Evolutionary conservation across 345 rosid genomes (phyloP).

Genomic region (Eutrema japonicum): DNA sequence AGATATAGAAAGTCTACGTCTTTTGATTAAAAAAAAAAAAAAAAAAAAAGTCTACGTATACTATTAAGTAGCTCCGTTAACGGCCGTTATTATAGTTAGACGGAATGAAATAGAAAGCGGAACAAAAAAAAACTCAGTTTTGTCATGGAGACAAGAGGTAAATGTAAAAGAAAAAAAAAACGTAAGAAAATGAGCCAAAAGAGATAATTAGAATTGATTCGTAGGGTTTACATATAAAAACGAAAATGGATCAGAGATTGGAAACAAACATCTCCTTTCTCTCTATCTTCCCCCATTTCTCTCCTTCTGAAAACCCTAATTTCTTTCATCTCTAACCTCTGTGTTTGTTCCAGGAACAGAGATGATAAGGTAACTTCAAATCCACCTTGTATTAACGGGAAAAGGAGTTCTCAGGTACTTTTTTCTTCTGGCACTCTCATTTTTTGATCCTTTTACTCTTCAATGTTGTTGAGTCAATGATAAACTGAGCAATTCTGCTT

Average conservation of each 20-base stretch:
- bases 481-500: slow-evolving; percentile 8
- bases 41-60: too few species aligned
- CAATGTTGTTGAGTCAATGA: slow-evolving; percentile 24
- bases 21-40: too few species aligned
- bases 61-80: slow-evolving; percentile 20
- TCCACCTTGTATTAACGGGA: slow-evolving; percentile 10
- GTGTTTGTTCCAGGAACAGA: slow-evolving; percentile 8
- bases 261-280: slow-evolving; percentile 26
- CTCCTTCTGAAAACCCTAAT: slow-evolving; percentile 42
- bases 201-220: slow-evolving; percentile 28
- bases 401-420: slow-evolving; percentile 10
- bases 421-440: background rate
- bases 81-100: slow-evolving; percentile 40
- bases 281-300: slow-evolving; percentile 25
- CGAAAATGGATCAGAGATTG: slow-evolving; percentile 39
- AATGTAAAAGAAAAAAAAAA: slow-evolving; percentile 14
- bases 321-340: slow-evolving; percentile 20
- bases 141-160: background rate
- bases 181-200: slow-evolving; percentile 11
- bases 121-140: background rate
- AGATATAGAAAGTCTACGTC: too few species aligned
- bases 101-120: slow-evolving; percentile 31
- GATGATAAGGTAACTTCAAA: slow-evolving; percentile 36
- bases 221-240: slow-evolving; percentile 47
- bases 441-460: background rate